Percentiles rank a stretch among this genome's conserved stretches.
Conservation (phyloP, 371 early-diverging fungal genomes). For the Homolaphlyctis polyrhiza region DNA sequence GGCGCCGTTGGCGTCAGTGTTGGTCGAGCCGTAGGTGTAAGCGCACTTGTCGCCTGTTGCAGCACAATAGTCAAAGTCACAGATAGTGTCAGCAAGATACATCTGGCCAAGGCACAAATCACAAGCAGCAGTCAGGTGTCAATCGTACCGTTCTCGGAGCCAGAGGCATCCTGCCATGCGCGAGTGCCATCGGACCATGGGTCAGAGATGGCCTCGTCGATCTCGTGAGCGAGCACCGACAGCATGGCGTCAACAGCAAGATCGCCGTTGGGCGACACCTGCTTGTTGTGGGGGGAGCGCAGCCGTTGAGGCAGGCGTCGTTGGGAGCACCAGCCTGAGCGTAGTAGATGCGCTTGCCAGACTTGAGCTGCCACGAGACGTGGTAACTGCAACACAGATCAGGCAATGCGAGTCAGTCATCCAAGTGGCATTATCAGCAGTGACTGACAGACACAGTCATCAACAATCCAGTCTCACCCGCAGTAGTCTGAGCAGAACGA, state of each 20-base stretch:
- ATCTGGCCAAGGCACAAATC: too few species aligned
- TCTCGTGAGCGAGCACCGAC: constrained; percentile 48
- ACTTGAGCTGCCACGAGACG: background rate
- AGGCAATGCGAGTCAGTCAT: too few species aligned
- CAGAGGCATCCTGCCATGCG: constrained; percentile 34
- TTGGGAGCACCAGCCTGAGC: background rate
- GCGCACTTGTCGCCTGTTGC: too few species aligned
- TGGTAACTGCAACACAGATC: background rate
- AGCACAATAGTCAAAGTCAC: too few species aligned
- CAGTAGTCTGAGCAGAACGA: background rate
- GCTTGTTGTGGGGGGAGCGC: background rate
- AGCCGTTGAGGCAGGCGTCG: background rate
- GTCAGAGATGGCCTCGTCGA: constrained; percentile 46
- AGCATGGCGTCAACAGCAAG: constrained; percentile 48
- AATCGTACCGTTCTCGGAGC: constrained; percentile 34
- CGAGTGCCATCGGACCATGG: constrained; percentile 14
- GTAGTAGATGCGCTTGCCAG: constrained; percentile 3
- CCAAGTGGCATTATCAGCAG: too few species aligned
- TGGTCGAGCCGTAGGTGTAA: too few species aligned
- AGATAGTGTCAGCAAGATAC: too few species aligned
- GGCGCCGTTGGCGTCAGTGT: too few species aligned
- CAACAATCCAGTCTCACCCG: too few species aligned
- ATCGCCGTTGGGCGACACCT: constrained; percentile 37
- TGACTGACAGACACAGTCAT: too few species aligned
- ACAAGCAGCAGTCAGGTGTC: too few species aligned